Evolutionary conservation across 2,329 filamentous ascomycete genomes (phyloP).

Genomic region (Diaporthe vaccinii): DNA sequence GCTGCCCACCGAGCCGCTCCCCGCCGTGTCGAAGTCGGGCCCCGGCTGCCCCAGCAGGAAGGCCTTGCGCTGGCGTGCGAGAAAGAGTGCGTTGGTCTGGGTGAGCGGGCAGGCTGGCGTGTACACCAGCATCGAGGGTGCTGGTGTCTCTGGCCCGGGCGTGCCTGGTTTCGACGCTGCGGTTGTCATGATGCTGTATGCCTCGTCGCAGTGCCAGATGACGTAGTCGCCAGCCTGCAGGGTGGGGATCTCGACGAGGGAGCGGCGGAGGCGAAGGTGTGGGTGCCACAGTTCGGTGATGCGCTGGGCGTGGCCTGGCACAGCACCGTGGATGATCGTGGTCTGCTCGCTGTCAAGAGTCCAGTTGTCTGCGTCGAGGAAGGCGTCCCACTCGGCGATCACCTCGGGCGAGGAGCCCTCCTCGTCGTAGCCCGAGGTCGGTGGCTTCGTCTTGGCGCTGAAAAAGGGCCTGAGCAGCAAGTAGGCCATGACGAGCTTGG

Average conservation of each 20-base stretch:
- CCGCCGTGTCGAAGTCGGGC: constrained; percentile 69
- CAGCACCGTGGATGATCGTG: constrained; percentile 70
- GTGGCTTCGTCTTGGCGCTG: constrained; percentile 58
- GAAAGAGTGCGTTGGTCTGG: constrained; percentile 69
- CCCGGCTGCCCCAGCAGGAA: constrained; percentile 67
- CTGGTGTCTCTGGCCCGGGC: constrained; percentile 47
- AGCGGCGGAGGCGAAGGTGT: constrained; percentile 65
- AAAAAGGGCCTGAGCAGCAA: constrained; percentile 67
- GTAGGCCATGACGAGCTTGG: constrained; percentile 62
- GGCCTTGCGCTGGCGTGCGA: constrained; percentile 69
- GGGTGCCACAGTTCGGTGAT: constrained; percentile 71
- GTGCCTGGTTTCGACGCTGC: constrained; percentile 51
- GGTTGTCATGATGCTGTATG: constrained; percentile 66
- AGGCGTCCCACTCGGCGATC: constrained; percentile 61
- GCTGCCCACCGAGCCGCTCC: constrained; percentile 63
- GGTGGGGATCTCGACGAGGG: constrained; percentile 68
- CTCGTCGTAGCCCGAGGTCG: constrained; percentile 48
- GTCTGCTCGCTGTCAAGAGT: constrained; percentile 62
- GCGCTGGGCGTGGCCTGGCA: constrained; percentile 70
- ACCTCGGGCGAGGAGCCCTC: constrained; percentile 50
- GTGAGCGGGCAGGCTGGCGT: constrained; percentile 68
- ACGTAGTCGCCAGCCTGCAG: constrained; percentile 70
- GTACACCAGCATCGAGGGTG: constrained; percentile 66
- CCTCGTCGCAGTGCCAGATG: constrained; percentile 70
- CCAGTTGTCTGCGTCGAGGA: constrained; percentile 63